A percentile compares a stretch with the other conserved stretches of the same genome.
Evolutionary conservation across 2,329 filamentous ascomycete genomes (phyloP).

Genomic region (Pleoardoris graminearum): DNA sequence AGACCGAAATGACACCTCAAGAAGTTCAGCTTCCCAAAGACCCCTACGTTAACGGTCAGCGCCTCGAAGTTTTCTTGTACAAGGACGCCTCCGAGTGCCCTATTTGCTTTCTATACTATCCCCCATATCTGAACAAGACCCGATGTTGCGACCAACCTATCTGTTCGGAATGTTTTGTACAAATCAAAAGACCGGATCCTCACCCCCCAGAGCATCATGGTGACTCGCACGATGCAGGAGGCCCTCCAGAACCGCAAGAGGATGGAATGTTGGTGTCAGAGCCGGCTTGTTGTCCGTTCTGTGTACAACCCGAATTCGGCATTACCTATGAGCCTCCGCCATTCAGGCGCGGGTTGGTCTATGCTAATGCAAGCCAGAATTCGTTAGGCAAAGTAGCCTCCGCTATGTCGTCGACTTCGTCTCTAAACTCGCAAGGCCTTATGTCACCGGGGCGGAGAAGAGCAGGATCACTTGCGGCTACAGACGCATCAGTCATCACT

Average conservation of each 20-base stretch:
- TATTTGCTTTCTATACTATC: constrained; percentile 95
- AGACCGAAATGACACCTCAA: constrained; percentile 71
- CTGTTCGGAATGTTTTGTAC: constrained; percentile 98
- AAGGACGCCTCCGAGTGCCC: constrained; percentile 89
- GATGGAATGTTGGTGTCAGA: constrained; percentile 79
- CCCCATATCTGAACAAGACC: constrained; percentile 90
- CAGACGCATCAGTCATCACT: constrained; percentile 82
- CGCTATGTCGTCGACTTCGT: constrained; percentile 85
- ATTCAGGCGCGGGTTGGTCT: constrained; percentile 81
- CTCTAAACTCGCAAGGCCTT: constrained; percentile 64
- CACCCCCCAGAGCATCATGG: constrained; percentile 80
- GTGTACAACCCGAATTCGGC: constrained; percentile 91
- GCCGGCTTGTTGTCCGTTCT: constrained; percentile 90
- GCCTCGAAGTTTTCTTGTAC: constrained; percentile 89
- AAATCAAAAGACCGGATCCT: constrained; percentile 93
- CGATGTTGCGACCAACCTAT: constrained; percentile 95
- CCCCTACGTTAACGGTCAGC: constrained; percentile 90
- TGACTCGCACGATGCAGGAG: constrained; percentile 41
- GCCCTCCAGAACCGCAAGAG: constrained; percentile 51
- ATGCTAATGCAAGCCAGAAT: constrained; percentile 60
- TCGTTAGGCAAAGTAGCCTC: constrained; percentile 61
- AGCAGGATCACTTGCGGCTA: constrained; percentile 76
- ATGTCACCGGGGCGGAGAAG: constrained; percentile 56
- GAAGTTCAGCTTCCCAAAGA: constrained; percentile 81
- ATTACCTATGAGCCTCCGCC: constrained; percentile 91